Conservation (phyloP, 2,329 filamentous ascomycete genomes). For the Aureobasidium pullulans region DNA sequence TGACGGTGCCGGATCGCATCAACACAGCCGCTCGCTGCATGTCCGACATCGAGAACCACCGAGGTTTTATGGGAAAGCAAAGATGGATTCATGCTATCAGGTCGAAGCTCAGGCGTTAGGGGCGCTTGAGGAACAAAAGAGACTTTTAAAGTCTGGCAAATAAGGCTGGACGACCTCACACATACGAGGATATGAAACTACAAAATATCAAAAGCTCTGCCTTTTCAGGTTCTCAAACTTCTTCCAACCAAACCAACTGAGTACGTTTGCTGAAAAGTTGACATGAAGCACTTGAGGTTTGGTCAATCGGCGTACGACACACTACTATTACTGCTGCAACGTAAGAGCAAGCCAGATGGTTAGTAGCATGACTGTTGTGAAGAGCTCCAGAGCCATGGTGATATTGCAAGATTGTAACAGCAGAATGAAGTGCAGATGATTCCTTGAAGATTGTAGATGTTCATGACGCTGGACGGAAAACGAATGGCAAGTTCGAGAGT, state of each 20-base stretch:
- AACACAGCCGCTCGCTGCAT: neutral
- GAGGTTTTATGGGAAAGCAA: neutral
- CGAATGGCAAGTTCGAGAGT: neutral
- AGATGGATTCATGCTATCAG: neutral
- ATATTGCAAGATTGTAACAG: no score
- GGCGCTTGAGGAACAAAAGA: neutral
- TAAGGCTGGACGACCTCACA: neutral
- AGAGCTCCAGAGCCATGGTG: no score
- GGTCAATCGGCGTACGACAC: no score
- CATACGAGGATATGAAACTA: neutral
- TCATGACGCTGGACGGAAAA: no score
- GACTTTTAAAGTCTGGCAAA: neutral
- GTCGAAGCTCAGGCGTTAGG: neutral
- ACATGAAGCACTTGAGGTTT: no score
- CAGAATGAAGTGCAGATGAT: no score
- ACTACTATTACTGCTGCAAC: no score
- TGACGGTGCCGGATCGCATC: neutral
- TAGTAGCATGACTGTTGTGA: no score
- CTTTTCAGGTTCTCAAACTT: neutral
- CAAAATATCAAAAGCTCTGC: slow-evolving; percentile 6
- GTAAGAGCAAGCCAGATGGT: no score
- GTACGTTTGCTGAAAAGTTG: no score
- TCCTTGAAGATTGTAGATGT: no score
- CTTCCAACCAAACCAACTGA: no score
- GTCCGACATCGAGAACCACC: neutral